A percentile compares a stretch with the other conserved stretches of the same genome.
Evolutionary conservation across 2,329 filamentous ascomycete genomes (phyloP).

Genomic region (Venturia carpophila): DNA sequence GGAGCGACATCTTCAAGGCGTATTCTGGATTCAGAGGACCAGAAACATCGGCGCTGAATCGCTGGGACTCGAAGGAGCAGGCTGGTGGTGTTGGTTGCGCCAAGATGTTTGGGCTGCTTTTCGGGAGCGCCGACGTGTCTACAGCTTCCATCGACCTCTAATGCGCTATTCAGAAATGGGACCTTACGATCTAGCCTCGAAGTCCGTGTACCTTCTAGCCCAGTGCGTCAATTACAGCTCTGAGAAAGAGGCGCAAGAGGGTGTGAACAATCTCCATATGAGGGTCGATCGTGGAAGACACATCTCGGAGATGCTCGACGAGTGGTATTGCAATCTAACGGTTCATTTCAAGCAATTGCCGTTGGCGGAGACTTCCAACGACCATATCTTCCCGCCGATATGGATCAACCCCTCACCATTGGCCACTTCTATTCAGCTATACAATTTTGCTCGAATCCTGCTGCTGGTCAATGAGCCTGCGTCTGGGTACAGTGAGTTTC

Average conservation of each 20-base stretch:
- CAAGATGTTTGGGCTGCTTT: slow-evolving; percentile 60
- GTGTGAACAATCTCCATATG: slow-evolving; percentile 34
- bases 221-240: slow-evolving; percentile 53
- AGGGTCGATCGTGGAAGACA: slow-evolving; percentile 41
- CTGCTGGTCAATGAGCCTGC: slow-evolving; percentile 47
- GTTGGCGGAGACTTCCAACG: slow-evolving; percentile 20
- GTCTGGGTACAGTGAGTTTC: slow-evolving; percentile 43
- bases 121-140: slow-evolving; percentile 47
- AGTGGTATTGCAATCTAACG: slow-evolving; percentile 43
- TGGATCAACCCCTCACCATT: slow-evolving; percentile 44
- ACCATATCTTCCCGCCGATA: slow-evolving; percentile 38
- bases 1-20: slow-evolving; percentile 56
- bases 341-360: slow-evolving; percentile 39
- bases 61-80: slow-evolving; percentile 48
- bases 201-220: slow-evolving; percentile 48
- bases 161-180: slow-evolving; percentile 41
- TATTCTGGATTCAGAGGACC: slow-evolving; percentile 59
- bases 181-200: slow-evolving; percentile 47
- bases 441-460: slow-evolving; percentile 46
- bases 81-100: slow-evolving; percentile 61
- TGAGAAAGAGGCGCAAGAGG: slow-evolving; percentile 40
- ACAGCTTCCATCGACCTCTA: slow-evolving; percentile 52
- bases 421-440: slow-evolving; percentile 44
- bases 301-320: slow-evolving; percentile 42
- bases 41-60: slow-evolving; percentile 54